Evolutionary conservation across 139 green algal species (phyloP).

Genomic region (Diplosphaera chodatii): DNA sequence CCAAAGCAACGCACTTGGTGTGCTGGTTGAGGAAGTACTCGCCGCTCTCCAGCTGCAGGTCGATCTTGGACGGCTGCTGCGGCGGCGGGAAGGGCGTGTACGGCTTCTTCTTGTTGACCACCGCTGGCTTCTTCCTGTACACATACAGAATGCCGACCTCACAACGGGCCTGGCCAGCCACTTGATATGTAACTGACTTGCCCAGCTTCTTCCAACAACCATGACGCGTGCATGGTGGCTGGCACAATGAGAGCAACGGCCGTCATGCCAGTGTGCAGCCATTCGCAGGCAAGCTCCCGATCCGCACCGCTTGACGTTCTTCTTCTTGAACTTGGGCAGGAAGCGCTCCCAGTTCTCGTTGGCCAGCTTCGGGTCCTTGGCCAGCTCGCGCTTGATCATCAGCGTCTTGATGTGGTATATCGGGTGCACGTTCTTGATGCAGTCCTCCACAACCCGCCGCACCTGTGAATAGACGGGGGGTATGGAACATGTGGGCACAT

Average conservation of each 20-base stretch:
- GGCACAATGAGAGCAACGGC: no score
- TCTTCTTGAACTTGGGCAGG: slow-evolving; percentile 99
- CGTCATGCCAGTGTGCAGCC: no score
- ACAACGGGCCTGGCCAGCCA: no score
- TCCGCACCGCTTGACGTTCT: slow-evolving; percentile 85
- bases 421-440: slow-evolving; percentile 96
- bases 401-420: slow-evolving; percentile 99
- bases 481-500: no score
- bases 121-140: slow-evolving; percentile 6
- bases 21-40: slow-evolving; percentile 92
- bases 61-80: slow-evolving; percentile 80
- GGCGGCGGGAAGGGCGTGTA: slow-evolving; percentile 97
- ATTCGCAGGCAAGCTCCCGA: no score
- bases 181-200: no score
- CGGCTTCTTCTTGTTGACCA: slow-evolving; percentile 63
- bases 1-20: slow-evolving; percentile 40
- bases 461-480: no score
- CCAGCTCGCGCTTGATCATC: slow-evolving; percentile 98
- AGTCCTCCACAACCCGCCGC: slow-evolving; percentile 94
- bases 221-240: no score
- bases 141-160: no score
- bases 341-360: slow-evolving; percentile 96
- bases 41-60: slow-evolving; percentile 84
- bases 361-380: slow-evolving; percentile 76
- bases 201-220: no score